phyloP scores from a whole-genome alignment of 164 flowering plant species.

The Vitis riparia region DNA sequence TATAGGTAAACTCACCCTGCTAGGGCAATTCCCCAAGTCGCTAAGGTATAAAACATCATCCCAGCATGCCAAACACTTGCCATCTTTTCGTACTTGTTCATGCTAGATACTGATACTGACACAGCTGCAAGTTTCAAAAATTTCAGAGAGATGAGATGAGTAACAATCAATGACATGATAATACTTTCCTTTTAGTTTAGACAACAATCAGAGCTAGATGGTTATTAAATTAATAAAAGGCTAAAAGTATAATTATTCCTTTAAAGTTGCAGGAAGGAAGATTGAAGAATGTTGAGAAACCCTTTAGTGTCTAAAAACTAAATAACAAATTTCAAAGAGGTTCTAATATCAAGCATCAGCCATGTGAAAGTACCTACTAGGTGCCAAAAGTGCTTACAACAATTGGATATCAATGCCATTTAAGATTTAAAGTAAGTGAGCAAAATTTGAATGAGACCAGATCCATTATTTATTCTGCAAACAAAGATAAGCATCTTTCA shows the following conservation, averaged over 20 bases:
- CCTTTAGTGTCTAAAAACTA: background rate
- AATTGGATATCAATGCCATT: too few relatives aligned
- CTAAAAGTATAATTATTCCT: too few relatives aligned
- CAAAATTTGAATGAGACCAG: too few relatives aligned
- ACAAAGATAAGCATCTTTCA: too few relatives aligned
- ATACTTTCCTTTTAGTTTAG: background rate
- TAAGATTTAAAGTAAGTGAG: too few relatives aligned
- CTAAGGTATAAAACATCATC: slow-evolving; percentile 60
- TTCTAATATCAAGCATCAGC: too few relatives aligned
- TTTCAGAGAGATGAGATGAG: background rate
- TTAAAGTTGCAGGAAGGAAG: too few relatives aligned
- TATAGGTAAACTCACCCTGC: slow-evolving; percentile 54
- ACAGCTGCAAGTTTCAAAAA: slow-evolving; percentile 49
- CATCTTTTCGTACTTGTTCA: slow-evolving; percentile 68
- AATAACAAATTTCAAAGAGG: too few relatives aligned
- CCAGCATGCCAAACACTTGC: slow-evolving; percentile 83
- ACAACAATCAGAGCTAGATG: background rate
- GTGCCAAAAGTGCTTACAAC: too few relatives aligned
- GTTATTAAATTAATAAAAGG: background rate
- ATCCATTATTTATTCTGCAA: too few relatives aligned
- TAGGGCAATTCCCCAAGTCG: slow-evolving; percentile 85
- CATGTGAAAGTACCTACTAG: too few relatives aligned
- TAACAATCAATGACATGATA: too few relatives aligned
- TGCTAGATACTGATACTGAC: slow-evolving; percentile 52
- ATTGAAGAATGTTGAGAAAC: background rate